Conservation (phyloP, 371 early-diverging fungal species). For the Blakeslea trispora region DNA sequence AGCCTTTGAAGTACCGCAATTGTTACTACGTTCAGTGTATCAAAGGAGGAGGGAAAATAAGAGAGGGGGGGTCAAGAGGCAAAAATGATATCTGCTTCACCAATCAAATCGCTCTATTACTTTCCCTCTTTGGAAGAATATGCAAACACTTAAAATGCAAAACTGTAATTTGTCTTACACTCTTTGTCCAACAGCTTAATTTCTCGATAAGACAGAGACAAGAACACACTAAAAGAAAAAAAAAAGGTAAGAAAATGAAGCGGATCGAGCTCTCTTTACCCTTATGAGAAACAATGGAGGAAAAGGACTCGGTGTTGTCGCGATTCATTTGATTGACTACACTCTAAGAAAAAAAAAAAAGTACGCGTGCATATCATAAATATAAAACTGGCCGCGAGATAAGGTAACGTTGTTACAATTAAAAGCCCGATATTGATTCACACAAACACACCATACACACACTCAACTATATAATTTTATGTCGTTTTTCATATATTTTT, state of each 20-base stretch:
- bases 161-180: neutral
- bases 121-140: slow-evolving; percentile 8
- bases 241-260: no score
- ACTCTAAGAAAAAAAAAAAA: no score
- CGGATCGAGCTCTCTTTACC: no score
- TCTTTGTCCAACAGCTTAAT: no score
- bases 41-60: no score
- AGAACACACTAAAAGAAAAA: no score
- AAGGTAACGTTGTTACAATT: neutral
- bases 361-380: slow-evolving; percentile 72
- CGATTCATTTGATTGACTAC: neutral
- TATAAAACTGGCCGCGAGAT: neutral
- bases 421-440: neutral
- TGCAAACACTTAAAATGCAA: slow-evolving; percentile 6
- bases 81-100: neutral
- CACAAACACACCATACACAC: neutral
- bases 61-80: neutral
- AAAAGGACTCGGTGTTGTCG: no score
- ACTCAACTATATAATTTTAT: neutral
- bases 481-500: neutral
- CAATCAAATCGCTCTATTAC: neutral
- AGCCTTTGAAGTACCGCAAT: no score
- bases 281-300: no score
- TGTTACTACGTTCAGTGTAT: no score
- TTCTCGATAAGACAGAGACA: neutral